Conservation (phyloP, 2,329 filamentous ascomycete genomes). For the Aspergillus fischeri region DNA sequence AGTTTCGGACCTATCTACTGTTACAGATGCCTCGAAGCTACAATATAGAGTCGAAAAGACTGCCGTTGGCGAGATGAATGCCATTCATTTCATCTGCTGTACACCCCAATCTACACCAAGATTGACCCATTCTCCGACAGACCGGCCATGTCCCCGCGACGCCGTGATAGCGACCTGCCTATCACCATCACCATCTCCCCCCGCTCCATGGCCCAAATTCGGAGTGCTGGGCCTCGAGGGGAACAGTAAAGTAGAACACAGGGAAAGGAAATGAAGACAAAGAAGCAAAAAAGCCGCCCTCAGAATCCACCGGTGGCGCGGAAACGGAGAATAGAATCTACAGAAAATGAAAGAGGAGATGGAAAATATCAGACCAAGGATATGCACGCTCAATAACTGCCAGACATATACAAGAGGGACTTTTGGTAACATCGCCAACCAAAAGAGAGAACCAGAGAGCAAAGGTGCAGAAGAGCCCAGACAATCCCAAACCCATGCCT, state of each 20-base stretch:
- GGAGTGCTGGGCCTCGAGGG: not conserved
- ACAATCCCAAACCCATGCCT: not conserved
- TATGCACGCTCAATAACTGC: slow-evolving; percentile 38
- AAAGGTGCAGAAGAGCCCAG: slow-evolving; percentile 3
- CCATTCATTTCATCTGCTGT: not conserved
- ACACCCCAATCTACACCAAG: not conserved
- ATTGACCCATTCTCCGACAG: not conserved
- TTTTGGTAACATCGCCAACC: slow-evolving; percentile 18
- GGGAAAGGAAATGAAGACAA: slow-evolving; percentile 1
- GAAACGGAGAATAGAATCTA: slow-evolving; percentile 7
- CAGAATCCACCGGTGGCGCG: slow-evolving; percentile 3
- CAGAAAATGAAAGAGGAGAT: slow-evolving; percentile 17
- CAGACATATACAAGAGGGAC: slow-evolving; percentile 28
- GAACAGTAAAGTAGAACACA: slow-evolving; percentile 14
- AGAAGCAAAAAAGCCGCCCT: not conserved
- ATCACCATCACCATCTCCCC: not conserved
- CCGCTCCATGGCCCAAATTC: not conserved
- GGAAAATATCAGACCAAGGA: slow-evolving; percentile 15
- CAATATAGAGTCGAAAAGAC: not conserved
- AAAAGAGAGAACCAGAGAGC: slow-evolving; percentile 10
- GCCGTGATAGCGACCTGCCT: not conserved
- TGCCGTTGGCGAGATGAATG: not conserved
- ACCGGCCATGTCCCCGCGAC: not conserved
- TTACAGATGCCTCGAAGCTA: not conserved
- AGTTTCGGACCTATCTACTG: not conserved